phyloP scores from a whole-genome alignment of 139 green algal genomes.

The Micractinium sp. region DNA sequence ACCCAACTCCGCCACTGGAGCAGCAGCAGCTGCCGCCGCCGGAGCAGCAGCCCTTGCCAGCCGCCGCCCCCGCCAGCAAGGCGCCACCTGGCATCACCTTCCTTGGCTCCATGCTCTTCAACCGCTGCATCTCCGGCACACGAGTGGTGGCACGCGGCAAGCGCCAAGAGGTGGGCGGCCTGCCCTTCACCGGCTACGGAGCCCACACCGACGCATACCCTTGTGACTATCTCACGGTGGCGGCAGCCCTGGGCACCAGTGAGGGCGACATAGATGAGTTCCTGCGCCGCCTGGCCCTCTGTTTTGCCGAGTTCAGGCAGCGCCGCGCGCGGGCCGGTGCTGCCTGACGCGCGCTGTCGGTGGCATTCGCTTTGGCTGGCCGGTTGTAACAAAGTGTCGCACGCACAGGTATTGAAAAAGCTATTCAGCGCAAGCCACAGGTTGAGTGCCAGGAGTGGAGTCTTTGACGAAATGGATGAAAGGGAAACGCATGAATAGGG shows the following conservation, averaged over 20 bases:
- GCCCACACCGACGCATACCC: constrained; percentile 76
- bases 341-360: background rate
- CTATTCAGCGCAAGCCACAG: too few relatives aligned
- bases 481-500: too few relatives aligned
- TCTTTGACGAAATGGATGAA: too few relatives aligned
- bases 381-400: too few relatives aligned
- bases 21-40: constrained; percentile 1
- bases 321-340: background rate
- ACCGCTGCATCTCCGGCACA: constrained; percentile 81
- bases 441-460: too few relatives aligned
- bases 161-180: constrained; percentile 70
- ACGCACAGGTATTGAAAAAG: too few relatives aligned
- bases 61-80: too few relatives aligned
- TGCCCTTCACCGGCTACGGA: constrained; percentile 82
- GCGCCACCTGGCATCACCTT: constrained; percentile 42
- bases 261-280: constrained; percentile 78
- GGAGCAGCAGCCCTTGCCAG: background rate
- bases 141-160: constrained; percentile 74
- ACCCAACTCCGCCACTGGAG: too few relatives aligned
- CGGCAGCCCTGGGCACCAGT: constrained; percentile 82
- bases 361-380: too few relatives aligned
- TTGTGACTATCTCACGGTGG: constrained; percentile 84
- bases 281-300: constrained; percentile 52
- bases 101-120: constrained; percentile 88
- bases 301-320: constrained; percentile 35